Evolutionary conservation across 177 flowering plant genomes (phyloP), one percentile per base, ranked within the genome.

Genomic region (Vitis hybrid): DNA sequence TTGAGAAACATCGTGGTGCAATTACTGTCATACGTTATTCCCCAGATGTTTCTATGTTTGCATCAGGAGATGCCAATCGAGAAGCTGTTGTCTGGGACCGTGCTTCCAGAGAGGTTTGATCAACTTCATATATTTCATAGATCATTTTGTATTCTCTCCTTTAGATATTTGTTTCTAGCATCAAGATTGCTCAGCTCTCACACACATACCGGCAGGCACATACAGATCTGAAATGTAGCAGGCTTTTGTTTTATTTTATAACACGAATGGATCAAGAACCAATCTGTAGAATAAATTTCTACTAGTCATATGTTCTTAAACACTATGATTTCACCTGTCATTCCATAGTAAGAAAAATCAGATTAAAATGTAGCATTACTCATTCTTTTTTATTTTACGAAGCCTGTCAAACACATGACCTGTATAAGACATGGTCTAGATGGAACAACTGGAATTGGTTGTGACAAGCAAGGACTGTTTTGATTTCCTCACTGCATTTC

Each of bases 71-170:
- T 85, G 72, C 77, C 65, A 93, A 91, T 68, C 82, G 97, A 68
- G 99, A 93, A 85, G 97, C 97, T 76, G 85, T 93, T 60, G 92
- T 95, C 19, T 95, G 99, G 99, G 97, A 95, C 71, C 82, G 88
- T 64, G 78, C 66, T 63, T 75, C 96, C 12, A 75, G 84, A 69
- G 97, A 93, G 97, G 98, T 61, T 73, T 65, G 26, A 52, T 60
- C 9, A 49, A 5, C 53, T 55, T 58, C 48, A 22, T 18, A 14
- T 14, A 14, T 5, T 8, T 69, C 39, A 14, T 58, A 26, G 10
- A 3, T 26, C 3, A 7, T 21, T 13, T 39, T 10, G 7, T 9
- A 14, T 50, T 55, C 21, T 45, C 60, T 13, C 1, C 65, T 3
- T 45, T 53, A 39, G 63, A 52, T 10, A 2, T 51, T 65, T 62